Conservation (phyloP, 2,329 filamentous ascomycete genomes). For the Coniosporium tulheliwenetii region DNA sequence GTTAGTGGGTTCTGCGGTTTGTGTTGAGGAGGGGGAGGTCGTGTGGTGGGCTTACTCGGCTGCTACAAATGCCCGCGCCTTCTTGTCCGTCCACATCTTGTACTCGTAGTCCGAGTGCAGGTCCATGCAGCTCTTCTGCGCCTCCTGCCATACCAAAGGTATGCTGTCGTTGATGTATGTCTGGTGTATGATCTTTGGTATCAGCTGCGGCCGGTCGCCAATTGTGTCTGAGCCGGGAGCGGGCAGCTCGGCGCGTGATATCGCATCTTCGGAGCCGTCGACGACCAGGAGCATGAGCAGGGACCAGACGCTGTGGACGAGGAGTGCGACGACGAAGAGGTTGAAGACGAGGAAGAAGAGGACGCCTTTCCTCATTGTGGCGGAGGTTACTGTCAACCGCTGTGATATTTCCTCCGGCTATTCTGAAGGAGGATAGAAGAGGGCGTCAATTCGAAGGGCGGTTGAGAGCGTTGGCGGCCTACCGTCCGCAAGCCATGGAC, state of each 20-base stretch:
- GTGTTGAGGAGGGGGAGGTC: neutral
- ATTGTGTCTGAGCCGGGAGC: conserved; percentile 46
- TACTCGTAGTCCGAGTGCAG: conserved; percentile 60
- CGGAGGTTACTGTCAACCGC: no score
- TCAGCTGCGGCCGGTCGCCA: conserved; percentile 41
- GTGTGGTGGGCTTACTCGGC: conserved; percentile 28
- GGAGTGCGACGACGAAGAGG: conserved; percentile 44
- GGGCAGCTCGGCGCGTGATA: conserved; percentile 49
- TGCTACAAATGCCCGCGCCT: conserved; percentile 54
- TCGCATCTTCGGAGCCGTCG: conserved; percentile 51
- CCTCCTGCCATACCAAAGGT: conserved; percentile 47
- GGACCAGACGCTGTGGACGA: conserved; percentile 54
- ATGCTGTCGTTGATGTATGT: conserved; percentile 59
- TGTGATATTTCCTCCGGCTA: no score
- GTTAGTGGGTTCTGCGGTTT: conserved; percentile 1
- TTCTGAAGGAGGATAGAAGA: no score
- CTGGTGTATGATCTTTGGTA: conserved; percentile 66
- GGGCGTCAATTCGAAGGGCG: no score
- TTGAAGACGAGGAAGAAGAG: conserved; percentile 51
- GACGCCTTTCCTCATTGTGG: conserved; percentile 41
- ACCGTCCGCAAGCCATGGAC: no score
- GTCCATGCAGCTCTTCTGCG: conserved; percentile 51
- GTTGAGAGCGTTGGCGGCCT: no score
- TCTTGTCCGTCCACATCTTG: conserved; percentile 67
- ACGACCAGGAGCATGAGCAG: conserved; percentile 54